Evolutionary conservation across 2,329 filamentous ascomycete species (phyloP), one percentile per base, ranked within the genome.

Genomic region (Apiospora kogelbergensis): DNA sequence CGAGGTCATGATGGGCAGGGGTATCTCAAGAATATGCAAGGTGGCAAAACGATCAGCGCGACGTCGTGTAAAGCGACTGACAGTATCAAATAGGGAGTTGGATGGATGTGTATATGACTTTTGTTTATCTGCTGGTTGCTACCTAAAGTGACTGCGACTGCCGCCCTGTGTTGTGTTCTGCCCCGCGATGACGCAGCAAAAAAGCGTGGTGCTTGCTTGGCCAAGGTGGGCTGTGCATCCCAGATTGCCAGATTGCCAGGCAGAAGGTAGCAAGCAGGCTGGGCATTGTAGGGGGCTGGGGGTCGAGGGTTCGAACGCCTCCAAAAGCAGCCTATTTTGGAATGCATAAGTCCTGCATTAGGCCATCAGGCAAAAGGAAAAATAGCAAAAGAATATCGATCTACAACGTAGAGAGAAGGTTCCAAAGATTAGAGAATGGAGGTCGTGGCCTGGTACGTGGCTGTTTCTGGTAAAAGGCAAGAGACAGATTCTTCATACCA

Each of bases 1-100:
- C 37, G 81, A 48, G 41, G 67, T 30, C 67, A 69, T 69, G 26
- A 26, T 63, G n/a, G 24, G 44, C 53, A n/a, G 44, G 24, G 44
- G 24, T 65, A 65, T n/a, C 30, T 42, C 33, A 45, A 41, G 26
- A 17, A 24, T 17, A 65, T 26, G 26, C 22, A 60, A 41, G 45
- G 40, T 17, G 37, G 46, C 30, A 17, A 37, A 41, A 45, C 13
- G 20, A 24, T 33, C 44, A 46, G 44, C 40, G 44, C 40, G 26
- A 68, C 40, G 60, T 17, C 15, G 41, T 37, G 57, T 20, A 11
- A 30, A 22, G 6, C 24, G 41, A 48, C 24, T 20, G 41, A 48
- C 24, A 26, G 33, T 57, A 57, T 30, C 26, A 41, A 15, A 11
- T 20, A 30, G 24, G 24, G 13, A 37, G 30, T 6, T 26, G 40